phyloP scores from a whole-genome alignment of 140 eudicot genomes.

The Bidens hawaiensis region DNA sequence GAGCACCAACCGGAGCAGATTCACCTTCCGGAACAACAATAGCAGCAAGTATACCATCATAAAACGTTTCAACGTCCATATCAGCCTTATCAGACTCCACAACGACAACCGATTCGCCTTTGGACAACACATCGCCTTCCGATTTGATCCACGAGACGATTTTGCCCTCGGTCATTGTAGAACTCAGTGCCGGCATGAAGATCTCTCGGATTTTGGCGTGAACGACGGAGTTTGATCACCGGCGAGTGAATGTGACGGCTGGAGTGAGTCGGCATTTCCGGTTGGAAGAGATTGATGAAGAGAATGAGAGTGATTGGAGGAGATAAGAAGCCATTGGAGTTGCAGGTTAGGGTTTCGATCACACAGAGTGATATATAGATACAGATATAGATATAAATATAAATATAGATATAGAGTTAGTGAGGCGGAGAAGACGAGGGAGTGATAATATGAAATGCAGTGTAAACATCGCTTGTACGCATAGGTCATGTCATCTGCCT shows the following conservation, averaged over 20 bases:
- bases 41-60: constrained; percentile 77
- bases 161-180: constrained; percentile 97
- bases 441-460: constrained; percentile 1
- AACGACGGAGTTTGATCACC: constrained; percentile 9
- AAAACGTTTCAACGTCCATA: constrained; percentile 92
- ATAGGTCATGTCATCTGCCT: constrained; percentile 34
- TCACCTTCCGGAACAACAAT: constrained; percentile 82
- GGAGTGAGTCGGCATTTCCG: neutral
- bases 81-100: constrained; percentile 97
- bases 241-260: constrained; percentile 32
- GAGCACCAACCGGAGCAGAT: constrained; percentile 80
- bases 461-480: constrained; percentile 31
- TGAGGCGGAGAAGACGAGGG: constrained; percentile 48
- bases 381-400: neutral
- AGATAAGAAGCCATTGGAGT: constrained; percentile 34
- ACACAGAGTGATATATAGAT: constrained; percentile 13
- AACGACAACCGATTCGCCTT: constrained; percentile 85
- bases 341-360: neutral
- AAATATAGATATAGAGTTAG: too few species aligned
- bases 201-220: constrained; percentile 82
- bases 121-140: constrained; percentile 72
- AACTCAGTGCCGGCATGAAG: constrained; percentile 94
- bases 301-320: constrained; percentile 40
- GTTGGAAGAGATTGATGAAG: constrained; percentile 31
- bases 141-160: constrained; percentile 88